Conservation (phyloP, 441 rosid species). For the Erysimum cheiri region DNA sequence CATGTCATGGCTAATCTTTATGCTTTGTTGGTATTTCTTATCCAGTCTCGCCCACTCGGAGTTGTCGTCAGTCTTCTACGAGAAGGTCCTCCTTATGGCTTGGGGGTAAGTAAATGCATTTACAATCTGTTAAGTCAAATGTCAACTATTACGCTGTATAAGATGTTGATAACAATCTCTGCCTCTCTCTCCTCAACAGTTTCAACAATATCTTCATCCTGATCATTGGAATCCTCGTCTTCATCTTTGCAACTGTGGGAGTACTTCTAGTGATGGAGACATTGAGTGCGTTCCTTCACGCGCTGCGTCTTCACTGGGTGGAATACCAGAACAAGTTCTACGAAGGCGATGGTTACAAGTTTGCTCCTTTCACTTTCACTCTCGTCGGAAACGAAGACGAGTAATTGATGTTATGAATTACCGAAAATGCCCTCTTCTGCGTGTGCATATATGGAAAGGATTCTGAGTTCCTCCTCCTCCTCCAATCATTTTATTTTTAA, state of each 20-base stretch:
- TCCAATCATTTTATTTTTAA: conserved; percentile 29
- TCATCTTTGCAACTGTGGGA: conserved; percentile 82
- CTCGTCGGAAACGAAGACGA: conserved; percentile 61
- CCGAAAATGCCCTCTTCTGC: conserved; percentile 22
- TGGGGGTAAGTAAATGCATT: conserved; percentile 68
- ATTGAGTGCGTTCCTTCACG: conserved; percentile 91
- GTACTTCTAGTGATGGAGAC: conserved; percentile 97
- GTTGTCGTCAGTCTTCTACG: conserved; percentile 88
- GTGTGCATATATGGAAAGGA: conserved; percentile 29
- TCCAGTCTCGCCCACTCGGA: conserved; percentile 91
- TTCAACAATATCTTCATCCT: conserved; percentile 76
- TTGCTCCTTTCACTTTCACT: conserved; percentile 76
- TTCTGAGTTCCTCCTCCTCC: conserved; percentile 47
- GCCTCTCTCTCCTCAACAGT: conserved; percentile 45
- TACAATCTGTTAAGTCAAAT: not conserved
- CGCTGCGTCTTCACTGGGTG: conserved; percentile 97
- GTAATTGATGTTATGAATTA: conserved; percentile 41
- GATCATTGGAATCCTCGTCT: conserved; percentile 67
- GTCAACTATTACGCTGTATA: not conserved
- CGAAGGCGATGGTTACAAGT: conserved; percentile 92
- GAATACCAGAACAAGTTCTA: conserved; percentile 95
- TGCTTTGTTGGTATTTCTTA: not conserved
- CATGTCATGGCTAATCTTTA: conserved; percentile 18
- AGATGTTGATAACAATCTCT: conserved; percentile 9
- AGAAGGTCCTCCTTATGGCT: conserved; percentile 88